Evolutionary conservation across 768 basidiomycete species (phyloP), one percentile per base, ranked within the genome.

Genomic region (Lentinula lateritia): DNA sequence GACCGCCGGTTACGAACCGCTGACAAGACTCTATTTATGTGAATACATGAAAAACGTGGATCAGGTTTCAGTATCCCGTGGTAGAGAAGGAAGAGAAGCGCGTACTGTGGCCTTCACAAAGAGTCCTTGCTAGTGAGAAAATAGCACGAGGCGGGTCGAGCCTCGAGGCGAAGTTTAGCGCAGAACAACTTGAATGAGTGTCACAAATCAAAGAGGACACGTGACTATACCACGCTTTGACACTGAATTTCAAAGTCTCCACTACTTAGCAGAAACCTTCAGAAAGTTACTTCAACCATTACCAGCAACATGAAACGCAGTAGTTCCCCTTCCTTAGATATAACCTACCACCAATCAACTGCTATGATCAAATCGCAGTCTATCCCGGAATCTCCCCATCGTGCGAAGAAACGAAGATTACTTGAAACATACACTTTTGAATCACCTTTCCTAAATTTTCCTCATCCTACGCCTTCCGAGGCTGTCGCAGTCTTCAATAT

Each of bases 391-490:
- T 59, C 58, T 34, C 46, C 58, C 8, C 58, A 48, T 50, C 58
- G 58, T 50, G 35, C 74, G 0, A 85, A 84, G 70, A 85, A 84
- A 63, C 73, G 83, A 39, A 85, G 83, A 66, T 68, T 80, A 1
- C 76, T 82, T 38, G 74, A 74, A 1, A 68, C 79, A 6, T 80
- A 79, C 63, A 66, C 70, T 16, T 23, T 69, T 34, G 63, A 69
- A 42, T 84, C 82, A 7, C 83, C 83, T 0, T 86, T 82, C 63
- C 76, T 80, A 5, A 70, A 73, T 58, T 82, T 77, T 58, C 54
- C 53, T 16, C 75, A 71, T 58, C 84, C 84, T 20, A 83, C 83
- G 13, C 62, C 75, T 12, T 67, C 66, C 10, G 81, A 83, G 60
- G 78, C 74, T 6, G 65, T 58, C 2, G 70, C 74, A 13, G 73